phyloP scores from a whole-genome alignment of 768 basidiomycete species.

The Boletus pseudo-olivaceus region DNA sequence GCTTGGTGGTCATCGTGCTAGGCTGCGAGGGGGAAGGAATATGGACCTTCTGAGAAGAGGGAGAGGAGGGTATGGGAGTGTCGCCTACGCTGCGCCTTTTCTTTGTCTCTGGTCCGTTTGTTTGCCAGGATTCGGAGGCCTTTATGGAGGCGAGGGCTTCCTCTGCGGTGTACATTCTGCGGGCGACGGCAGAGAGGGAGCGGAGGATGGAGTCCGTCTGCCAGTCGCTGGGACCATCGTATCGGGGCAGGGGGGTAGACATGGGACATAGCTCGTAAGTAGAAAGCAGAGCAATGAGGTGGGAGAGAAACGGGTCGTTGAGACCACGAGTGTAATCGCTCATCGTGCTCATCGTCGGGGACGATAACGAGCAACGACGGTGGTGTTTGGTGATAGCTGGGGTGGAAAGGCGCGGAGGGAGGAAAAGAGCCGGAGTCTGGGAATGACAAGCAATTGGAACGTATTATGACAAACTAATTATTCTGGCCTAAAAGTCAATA shows the following conservation, averaged over 20 bases:
- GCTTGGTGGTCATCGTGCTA: slow-evolving; percentile 19
- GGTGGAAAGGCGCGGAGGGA: neutral
- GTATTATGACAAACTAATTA: slow-evolving; percentile 2
- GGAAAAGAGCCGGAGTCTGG: neutral
- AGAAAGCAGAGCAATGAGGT: slow-evolving; percentile 57
- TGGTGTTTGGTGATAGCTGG: slow-evolving; percentile 7
- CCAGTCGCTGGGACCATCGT: slow-evolving; percentile 55
- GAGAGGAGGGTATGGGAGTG: slow-evolving; percentile 32
- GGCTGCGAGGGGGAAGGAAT: slow-evolving; percentile 22
- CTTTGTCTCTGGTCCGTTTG: slow-evolving; percentile 41
- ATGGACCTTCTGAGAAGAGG: slow-evolving; percentile 27
- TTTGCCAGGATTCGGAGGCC: slow-evolving; percentile 33
- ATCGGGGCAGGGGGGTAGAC: slow-evolving; percentile 49
- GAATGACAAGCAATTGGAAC: neutral
- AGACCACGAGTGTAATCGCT: slow-evolving; percentile 18
- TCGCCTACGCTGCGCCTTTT: slow-evolving; percentile 42
- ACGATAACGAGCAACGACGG: slow-evolving; percentile 11
- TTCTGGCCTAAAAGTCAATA: neutral
- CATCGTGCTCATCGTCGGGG: slow-evolving; percentile 35
- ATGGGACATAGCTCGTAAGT: slow-evolving; percentile 54
- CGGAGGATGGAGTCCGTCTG: slow-evolving; percentile 56
- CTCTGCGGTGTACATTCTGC: slow-evolving; percentile 57
- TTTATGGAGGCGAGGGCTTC: slow-evolving; percentile 40
- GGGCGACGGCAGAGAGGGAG: slow-evolving; percentile 47
- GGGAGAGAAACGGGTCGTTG: slow-evolving; percentile 43